These are phyloP conservation scores for Ascochyta clinopodiicola DNA, from an alignment of 2,329 filamentous ascomycete genomes.

Conservation along the genomic window DNA sequence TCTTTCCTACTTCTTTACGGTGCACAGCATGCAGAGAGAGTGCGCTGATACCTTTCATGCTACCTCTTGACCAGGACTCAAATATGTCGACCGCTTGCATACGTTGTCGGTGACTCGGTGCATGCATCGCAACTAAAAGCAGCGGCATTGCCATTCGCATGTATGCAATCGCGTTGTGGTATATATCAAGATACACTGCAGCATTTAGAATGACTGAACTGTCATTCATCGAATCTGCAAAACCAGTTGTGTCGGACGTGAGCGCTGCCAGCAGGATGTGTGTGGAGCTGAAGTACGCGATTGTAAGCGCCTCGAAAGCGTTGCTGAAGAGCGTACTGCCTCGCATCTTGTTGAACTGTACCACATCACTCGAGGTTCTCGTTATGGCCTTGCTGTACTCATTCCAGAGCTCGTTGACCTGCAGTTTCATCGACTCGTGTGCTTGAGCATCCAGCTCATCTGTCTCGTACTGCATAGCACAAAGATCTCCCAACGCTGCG, in stretches of 20 bases:
- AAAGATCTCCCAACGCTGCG: slow-evolving; percentile 25
- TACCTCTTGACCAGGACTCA: slow-evolving; percentile 26
- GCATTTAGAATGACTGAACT: slow-evolving; percentile 28
- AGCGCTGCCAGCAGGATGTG: background rate
- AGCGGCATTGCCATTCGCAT: slow-evolving; percentile 43
- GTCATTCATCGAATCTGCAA: background rate
- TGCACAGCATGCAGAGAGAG: slow-evolving; percentile 26
- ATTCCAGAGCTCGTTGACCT: slow-evolving; percentile 1
- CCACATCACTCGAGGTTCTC: background rate
- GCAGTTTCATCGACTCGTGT: background rate
- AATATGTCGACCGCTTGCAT: slow-evolving; percentile 26
- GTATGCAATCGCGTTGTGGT: slow-evolving; percentile 35
- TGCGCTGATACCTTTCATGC: slow-evolving; percentile 39
- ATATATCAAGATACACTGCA: slow-evolving; percentile 26
- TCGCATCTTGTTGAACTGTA: background rate
- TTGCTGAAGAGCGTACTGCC: background rate
- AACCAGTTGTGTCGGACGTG: too few species aligned
- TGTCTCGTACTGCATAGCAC: background rate
- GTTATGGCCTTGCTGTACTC: background rate
- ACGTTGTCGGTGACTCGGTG: slow-evolving; percentile 21
- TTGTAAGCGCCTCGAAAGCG: background rate
- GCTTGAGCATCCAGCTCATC: background rate
- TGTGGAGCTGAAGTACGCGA: slow-evolving; percentile 7
- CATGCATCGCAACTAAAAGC: slow-evolving; percentile 38
- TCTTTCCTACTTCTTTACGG: background rate